Base-by-base conservation (phyloP, 305 asterid species). In the Stenogyne calaminthoides region DNA sequence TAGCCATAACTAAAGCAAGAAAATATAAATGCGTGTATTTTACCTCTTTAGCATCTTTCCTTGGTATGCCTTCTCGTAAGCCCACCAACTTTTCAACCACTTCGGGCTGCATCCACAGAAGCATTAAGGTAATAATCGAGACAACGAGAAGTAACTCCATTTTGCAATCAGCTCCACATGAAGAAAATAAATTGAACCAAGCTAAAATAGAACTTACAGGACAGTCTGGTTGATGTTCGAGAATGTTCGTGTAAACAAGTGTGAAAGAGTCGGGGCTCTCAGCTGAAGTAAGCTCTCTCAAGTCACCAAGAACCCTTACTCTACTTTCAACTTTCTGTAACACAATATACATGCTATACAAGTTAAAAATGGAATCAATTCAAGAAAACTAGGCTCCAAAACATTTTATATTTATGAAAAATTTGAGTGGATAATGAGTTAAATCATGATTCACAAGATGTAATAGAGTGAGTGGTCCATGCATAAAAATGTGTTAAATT, bases 41-140 rank as follows among this genome's bases (percentile, higher is more conserved):
- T 78, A 93, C 98, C 95, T 93, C 97, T 85, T 89, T 93, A 42
- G 97, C 91, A 78, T 93, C 98, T 86, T 93, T 93, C 64, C 98
- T 91, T 20, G 97, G 98, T 81, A 93, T 93, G 81, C 98, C 98
- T 86, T 93, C 98, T 69, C 98, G 86, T 37, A 91, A 76, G 74
- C 92, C 74, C 69, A 93, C 97, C 76, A 93, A 80, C 80, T 87
- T 93, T 75, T 93, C 98, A 67, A 93, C 98, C 65, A 93, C 97
- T 75, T 93, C 97, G 10, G 98, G 98, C 98, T 93, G 93, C 83
- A 84, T 61, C 36, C 71, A 63, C 16, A 39, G 56, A 72, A 70
- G 47, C n/a, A 39, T 20, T 59, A 34, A 51, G 61, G 55, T 59
- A 19, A 51, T n/a, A 44, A 62, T 29, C 36, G 19, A 32, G 39